Evolutionary conservation across 495 filamentous ascomycete genomes (phyloP).

Genomic region (Saxispiralis lemnorum): DNA sequence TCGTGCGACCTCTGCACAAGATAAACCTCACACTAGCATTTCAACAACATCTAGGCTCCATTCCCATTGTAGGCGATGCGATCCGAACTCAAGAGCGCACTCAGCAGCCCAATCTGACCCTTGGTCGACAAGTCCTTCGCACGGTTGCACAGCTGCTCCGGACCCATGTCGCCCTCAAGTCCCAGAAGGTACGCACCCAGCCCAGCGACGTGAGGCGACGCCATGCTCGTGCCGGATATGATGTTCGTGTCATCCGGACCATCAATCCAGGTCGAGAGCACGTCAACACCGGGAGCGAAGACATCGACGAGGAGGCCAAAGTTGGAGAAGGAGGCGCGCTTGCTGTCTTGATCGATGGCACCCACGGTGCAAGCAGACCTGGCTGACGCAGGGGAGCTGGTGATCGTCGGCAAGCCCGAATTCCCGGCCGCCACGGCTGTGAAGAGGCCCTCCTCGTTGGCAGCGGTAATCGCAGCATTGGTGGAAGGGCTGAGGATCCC

Average conservation of each 20-base stretch:
- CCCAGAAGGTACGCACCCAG: slow-evolving; percentile 38
- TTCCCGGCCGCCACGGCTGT: slow-evolving; percentile 27
- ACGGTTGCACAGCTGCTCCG: not conserved
- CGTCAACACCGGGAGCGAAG: slow-evolving; percentile 27
- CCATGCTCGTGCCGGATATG: slow-evolving; percentile 27
- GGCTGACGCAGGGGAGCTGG: slow-evolving; percentile 17
- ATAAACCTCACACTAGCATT: no score
- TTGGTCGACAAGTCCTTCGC: slow-evolving; percentile 5
- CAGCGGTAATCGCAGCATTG: slow-evolving; percentile 18
- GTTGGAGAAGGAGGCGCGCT: slow-evolving; percentile 25
- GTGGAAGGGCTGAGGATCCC: slow-evolving; percentile 33
- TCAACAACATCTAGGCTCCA: no score
- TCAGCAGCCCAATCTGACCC: not conserved
- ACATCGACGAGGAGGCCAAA: slow-evolving; percentile 28
- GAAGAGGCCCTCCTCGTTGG: slow-evolving; percentile 21
- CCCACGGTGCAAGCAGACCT: slow-evolving; percentile 31
- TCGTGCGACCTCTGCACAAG: no score
- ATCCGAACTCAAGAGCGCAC: not conserved
- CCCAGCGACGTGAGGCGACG: slow-evolving; percentile 32
- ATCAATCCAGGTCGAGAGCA: slow-evolving; percentile 23
- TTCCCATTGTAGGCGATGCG: no score
- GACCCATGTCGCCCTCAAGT: slow-evolving; percentile 8
- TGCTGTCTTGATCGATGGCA: slow-evolving; percentile 19
- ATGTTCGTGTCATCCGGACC: slow-evolving; percentile 19
- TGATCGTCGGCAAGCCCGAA: slow-evolving; percentile 18